Conservation (phyloP, 768 basidiomycete genomes). For the Auricularia auricula-judae region DNA sequence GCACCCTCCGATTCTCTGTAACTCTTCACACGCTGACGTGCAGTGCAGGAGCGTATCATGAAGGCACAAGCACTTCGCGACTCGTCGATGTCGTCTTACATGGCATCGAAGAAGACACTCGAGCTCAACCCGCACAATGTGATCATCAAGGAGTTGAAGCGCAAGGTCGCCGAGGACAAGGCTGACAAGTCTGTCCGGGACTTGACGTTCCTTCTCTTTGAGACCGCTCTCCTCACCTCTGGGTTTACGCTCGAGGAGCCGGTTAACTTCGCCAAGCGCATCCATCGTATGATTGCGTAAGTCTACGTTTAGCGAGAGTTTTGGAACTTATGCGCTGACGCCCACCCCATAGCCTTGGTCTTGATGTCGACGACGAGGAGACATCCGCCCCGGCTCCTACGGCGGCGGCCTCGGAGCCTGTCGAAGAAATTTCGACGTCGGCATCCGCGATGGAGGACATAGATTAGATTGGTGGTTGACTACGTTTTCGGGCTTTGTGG, state of each 20-base stretch:
- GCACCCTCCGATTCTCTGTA: slow-evolving; percentile 12
- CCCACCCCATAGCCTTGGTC: slow-evolving; percentile 43
- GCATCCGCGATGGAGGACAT: slow-evolving; percentile 97
- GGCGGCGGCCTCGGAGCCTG: slow-evolving; percentile 36
- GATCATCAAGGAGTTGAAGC: slow-evolving; percentile 93
- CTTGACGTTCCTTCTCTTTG: slow-evolving; percentile 89
- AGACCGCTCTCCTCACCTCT: slow-evolving; percentile 91
- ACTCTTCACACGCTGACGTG: background rate
- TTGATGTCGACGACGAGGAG: slow-evolving; percentile 79
- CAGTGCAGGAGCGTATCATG: slow-evolving; percentile 83
- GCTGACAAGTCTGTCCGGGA: slow-evolving; percentile 98
- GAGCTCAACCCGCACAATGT: slow-evolving; percentile 89
- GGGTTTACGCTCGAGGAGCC: slow-evolving; percentile 96
- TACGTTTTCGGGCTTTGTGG: background rate
- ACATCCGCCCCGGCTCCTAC: slow-evolving; percentile 35
- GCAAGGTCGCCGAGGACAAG: slow-evolving; percentile 93
- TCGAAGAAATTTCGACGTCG: slow-evolving; percentile 41
- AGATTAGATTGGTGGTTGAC: slow-evolving; percentile 36
- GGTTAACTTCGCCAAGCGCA: slow-evolving; percentile 87
- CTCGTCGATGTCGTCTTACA: slow-evolving; percentile 97
- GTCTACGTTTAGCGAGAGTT: slow-evolving; percentile 15
- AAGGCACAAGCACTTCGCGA: slow-evolving; percentile 96
- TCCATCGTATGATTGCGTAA: slow-evolving; percentile 90
- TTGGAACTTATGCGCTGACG: slow-evolving; percentile 5
- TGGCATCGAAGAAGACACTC: slow-evolving; percentile 97